Percentiles rank a stretch among this genome's conserved stretches.
Conservation (phyloP, 176 grass and related monocot genomes). For the Panicum miliaceum region DNA sequence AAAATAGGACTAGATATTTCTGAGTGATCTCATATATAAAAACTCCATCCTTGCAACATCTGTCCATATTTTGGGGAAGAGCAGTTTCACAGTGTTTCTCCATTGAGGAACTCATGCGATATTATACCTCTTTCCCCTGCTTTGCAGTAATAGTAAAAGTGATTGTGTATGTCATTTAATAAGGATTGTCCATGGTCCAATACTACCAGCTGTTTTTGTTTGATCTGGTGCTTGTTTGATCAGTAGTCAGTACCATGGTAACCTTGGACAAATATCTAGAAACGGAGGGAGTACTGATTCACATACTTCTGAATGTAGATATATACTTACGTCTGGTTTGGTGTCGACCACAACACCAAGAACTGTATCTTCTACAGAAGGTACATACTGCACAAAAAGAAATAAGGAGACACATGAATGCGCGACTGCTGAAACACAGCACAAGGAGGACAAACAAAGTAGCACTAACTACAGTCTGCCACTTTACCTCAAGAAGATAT, state of each 20-base stretch:
- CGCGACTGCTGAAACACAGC: not conserved
- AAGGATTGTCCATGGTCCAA: not conserved
- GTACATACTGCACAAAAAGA: conserved; percentile 69
- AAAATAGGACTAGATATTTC: not conserved
- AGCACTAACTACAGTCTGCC: not conserved
- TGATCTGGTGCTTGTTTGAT: not conserved
- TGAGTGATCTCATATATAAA: not conserved
- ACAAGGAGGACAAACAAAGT: not conserved
- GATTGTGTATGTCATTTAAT: not conserved
- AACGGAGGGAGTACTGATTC: not conserved
- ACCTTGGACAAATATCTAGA: not conserved
- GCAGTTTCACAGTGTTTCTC: not conserved
- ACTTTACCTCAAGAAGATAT: conserved; percentile 7
- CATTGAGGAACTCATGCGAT: not conserved
- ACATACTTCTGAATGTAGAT: conserved; percentile 35
- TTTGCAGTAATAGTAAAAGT: not conserved
- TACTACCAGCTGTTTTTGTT: not conserved
- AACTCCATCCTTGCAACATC: not conserved
- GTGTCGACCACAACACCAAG: conserved; percentile 85
- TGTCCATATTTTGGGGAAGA: not conserved
- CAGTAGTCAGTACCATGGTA: not conserved
- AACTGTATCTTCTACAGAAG: conserved; percentile 71
- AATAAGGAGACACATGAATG: conserved; percentile 35
- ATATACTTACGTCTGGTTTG: conserved; percentile 85
- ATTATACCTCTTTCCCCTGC: not conserved